Base-by-base conservation (phyloP, 2,329 filamentous ascomycete species). In the Incumbomyces delicatus region DNA sequence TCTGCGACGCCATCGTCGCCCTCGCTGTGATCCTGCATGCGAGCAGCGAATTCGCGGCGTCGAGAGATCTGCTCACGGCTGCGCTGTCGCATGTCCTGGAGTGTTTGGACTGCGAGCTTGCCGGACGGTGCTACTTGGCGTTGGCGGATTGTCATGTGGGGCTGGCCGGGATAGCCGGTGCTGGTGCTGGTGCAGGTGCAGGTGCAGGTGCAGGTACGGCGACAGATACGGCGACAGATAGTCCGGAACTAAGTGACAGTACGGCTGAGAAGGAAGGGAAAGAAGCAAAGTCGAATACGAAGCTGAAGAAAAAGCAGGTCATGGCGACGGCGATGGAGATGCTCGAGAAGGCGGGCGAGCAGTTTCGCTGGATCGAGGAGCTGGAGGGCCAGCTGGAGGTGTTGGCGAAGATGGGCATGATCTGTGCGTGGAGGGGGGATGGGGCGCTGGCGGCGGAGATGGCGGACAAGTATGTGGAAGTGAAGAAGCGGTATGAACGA, bases 91-190 rank as follows among this genome's bases (percentile, higher is more conserved):
- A 87, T 52, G 78, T 84, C 17, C 70, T 94, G 1, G 87, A 94
- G 63, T 78, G 78, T 42, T 78, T 81, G 43, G 77, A 83, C 39
- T 69, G 73, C 1, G 71, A 70, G 39, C 69, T 87, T 12, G 73
- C 75, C 0, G 87, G 81, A 0, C 73, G 71, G 17, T 72, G 87
- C 14, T 90, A 89, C 62, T 76, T 77, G 1, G 64, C 78, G 17
- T 74, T 94, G 2, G 85, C 78, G 0, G 87, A 95, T 60, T 82
- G 85, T 0, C 78, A 82, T 56, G 84, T 94, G 70, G 88, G 88
- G 0, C 66, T 85, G 51, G 87, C 86, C 0, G 83, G 86, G 31
- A 59, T 69, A 56, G 50, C 50, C 65, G 69, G 54, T 12, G 11
- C 33, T 35, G n/a, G n/a, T n/a, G n/a, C n/a, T n/a, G n/a, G n/a